These are phyloP conservation scores for Passiflora organensis DNA, from an alignment of 345 rosid species.

Conservation along the genomic window DNA sequence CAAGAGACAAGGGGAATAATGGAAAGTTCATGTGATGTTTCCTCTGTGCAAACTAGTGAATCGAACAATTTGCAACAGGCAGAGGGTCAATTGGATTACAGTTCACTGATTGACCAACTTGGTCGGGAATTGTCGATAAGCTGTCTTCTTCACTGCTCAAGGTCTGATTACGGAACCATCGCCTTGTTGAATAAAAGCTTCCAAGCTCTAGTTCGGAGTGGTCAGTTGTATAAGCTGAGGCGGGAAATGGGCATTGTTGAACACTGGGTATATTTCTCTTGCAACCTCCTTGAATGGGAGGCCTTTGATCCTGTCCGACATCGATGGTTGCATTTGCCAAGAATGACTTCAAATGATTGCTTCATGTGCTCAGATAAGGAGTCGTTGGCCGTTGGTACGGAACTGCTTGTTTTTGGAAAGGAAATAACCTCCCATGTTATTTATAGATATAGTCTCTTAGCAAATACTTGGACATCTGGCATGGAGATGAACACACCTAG, in stretches of 20 bases:
- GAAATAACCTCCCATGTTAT: conserved; percentile 25
- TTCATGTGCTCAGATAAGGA: conserved; percentile 41
- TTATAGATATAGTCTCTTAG: conserved; percentile 35
- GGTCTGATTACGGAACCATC: conserved; percentile 40
- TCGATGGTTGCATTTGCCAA: conserved; percentile 69
- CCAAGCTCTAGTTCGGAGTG: conserved; percentile 23
- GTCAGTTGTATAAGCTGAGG: conserved; percentile 34
- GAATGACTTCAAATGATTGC: conserved; percentile 40
- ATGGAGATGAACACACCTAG: conserved; percentile 47
- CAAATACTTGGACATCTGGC: conserved; percentile 37
- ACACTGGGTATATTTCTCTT: conserved; percentile 82
- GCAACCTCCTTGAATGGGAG: conserved; percentile 68
- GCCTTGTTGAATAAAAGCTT: conserved; percentile 36
- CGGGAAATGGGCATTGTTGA: conserved; percentile 27
- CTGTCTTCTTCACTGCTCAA: conserved; percentile 58
- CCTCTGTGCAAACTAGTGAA: not conserved
- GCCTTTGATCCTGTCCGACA: conserved; percentile 58
- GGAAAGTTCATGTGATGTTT: conserved; percentile 7
- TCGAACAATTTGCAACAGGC: conserved; percentile 7
- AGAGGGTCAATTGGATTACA: conserved; percentile 34
- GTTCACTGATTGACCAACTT: conserved; percentile 46
- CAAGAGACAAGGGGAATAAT: conserved; percentile 4
- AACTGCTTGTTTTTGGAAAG: conserved; percentile 40
- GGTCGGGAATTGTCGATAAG: conserved; percentile 56
- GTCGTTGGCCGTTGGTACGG: conserved; percentile 42